Base-by-base conservation (phyloP, 306 rosid genomes). In the Quercus dentata region DNA sequence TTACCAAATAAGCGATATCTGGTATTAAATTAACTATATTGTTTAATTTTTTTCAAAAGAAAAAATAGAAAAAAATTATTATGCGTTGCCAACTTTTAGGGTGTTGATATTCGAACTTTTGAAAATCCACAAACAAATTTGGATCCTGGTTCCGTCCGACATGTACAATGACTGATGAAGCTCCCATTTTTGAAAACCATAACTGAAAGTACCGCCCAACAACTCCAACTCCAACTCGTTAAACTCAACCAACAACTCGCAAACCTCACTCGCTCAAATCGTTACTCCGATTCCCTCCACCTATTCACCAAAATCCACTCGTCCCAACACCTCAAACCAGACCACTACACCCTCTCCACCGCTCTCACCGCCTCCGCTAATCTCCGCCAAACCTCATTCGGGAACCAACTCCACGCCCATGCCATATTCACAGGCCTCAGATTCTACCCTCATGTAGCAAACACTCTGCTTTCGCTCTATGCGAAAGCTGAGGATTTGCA, bases 301-400 rank as follows among this genome's bases (percentile, higher is more conserved):
- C 85, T 91, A 38, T 91, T 88, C 73, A 56, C 61, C 59, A 78
- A 79, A 76, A 88, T 86, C 73, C 89, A 91, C 78, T 88, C 94
- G 6, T 85, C 90, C 0, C 79, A 20, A 19, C 64, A 55, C 49
- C 76, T 77, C 27, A 83, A 73, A 63, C 91, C 93, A 3, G 98
- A 93, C 75, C 93, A 90, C 75, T 90, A 83, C 83, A 87, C 91
- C 70, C 85, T 93, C 65, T 93, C 98, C 71, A 74, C 91, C 0
- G 87, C 85, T 71, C 56, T 91, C 56, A 85, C 91, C 1, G 91
- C 91, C 83, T 75, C 87, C 51, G 84, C 94, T 18, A 85, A 78
- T 51, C 31, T 64, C 14, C 83, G 79, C 18, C 57, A 76, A 17
- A 46, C 76, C 56, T 12, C 49, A 58, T 84, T 83, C 6, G 98